Evolutionary conservation across 139 green algal genomes (phyloP).

Genomic region (Asterochloris sp.): DNA sequence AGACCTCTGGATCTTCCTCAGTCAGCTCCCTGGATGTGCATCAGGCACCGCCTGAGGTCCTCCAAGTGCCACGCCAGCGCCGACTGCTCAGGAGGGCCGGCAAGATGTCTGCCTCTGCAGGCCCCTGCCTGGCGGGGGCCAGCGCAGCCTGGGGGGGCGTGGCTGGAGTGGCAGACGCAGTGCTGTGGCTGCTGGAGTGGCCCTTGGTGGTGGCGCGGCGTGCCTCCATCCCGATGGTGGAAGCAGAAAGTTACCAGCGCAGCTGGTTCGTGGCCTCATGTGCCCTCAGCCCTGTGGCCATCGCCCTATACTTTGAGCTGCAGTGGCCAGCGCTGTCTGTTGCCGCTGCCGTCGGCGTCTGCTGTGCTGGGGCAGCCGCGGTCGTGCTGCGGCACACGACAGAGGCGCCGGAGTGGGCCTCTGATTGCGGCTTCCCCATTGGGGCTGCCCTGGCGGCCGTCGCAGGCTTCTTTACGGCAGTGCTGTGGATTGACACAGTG

Average conservation of each 20-base stretch:
- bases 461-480: slow-evolving; percentile 70
- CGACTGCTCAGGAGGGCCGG: too few species aligned
- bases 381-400: not conserved
- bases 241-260: slow-evolving; percentile 21
- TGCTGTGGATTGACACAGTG: slow-evolving; percentile 76
- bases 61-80: too few species aligned
- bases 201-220: slow-evolving; percentile 24
- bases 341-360: not conserved
- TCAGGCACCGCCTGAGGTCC: too few species aligned
- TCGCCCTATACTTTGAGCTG: slow-evolving; percentile 4
- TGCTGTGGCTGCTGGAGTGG: slow-evolving; percentile 2
- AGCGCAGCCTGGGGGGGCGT: too few species aligned
- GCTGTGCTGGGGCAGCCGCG: too few species aligned
- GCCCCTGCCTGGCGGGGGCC: too few species aligned
- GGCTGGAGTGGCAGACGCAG: too few species aligned
- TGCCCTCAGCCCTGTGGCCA: not conserved
- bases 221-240: slow-evolving; percentile 34
- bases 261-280: slow-evolving; percentile 19
- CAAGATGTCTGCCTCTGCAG: too few species aligned
- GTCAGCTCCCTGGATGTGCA: too few species aligned
- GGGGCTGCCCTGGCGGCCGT: slow-evolving; percentile 53
- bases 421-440: slow-evolving; percentile 27
- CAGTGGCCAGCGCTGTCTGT: not conserved
- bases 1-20: too few species aligned
- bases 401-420: slow-evolving; percentile 25